These are phyloP conservation scores for Podila clonocystis DNA, from an alignment of 192 early-diverging fungal genomes.

Conservation along the genomic window DNA sequence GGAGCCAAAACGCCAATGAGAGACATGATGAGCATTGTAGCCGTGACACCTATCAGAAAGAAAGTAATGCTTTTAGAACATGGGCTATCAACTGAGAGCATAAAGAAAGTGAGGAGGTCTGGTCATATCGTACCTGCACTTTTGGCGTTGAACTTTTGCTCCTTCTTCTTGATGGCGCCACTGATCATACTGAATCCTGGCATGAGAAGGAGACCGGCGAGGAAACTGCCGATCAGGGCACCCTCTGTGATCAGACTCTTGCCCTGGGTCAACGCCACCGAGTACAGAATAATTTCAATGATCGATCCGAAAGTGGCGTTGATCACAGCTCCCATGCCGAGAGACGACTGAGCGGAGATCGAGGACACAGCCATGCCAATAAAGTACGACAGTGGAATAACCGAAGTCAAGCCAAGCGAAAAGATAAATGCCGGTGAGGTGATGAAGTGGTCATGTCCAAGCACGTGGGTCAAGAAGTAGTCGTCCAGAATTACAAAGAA, in stretches of 20 bases:
- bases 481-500: constrained; percentile 88
- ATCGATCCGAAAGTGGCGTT: constrained; percentile 98
- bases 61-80: neutral
- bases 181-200: constrained; percentile 96
- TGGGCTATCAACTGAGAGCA: neutral
- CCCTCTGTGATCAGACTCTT: constrained; percentile 92
- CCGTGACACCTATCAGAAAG: constrained; percentile 74
- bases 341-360: constrained; percentile 93
- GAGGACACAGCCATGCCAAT: constrained; percentile 97
- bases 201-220: constrained; percentile 90
- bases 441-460: constrained; percentile 38
- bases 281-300: constrained; percentile 95
- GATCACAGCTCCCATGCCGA: constrained; percentile 95
- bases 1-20: constrained; percentile 94
- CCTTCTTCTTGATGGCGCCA: constrained; percentile 91
- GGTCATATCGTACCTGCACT: constrained; percentile 69
- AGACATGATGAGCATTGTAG: constrained; percentile 94
- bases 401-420: constrained; percentile 75
- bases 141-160: constrained; percentile 95
- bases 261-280: constrained; percentile 89
- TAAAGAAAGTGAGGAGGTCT: neutral
- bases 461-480: constrained; percentile 67
- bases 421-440: constrained; percentile 68
- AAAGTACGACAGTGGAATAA: constrained; percentile 94
- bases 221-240: constrained; percentile 89